Evolutionary conservation across 1,284 basidiomycete genomes (phyloP).

Genomic region (Irpex lacteus): DNA sequence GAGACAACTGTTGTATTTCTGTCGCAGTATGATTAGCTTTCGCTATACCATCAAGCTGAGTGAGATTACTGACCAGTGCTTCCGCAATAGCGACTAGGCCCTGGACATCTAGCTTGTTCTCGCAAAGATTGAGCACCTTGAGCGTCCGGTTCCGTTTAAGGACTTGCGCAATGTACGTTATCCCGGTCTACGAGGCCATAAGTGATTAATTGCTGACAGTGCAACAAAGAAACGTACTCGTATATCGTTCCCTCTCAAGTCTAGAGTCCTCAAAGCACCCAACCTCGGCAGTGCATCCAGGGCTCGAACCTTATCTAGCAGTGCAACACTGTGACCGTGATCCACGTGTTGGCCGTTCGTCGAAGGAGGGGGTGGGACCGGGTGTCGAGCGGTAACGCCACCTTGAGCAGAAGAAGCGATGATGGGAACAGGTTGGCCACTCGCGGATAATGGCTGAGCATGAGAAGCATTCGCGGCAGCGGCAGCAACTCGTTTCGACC

Average conservation of each 20-base stretch:
- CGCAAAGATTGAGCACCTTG: constrained; percentile 90
- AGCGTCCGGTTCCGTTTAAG: constrained; percentile 94
- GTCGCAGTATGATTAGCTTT: constrained; percentile 3
- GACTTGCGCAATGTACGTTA: constrained; percentile 91
- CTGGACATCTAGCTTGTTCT: constrained; percentile 87
- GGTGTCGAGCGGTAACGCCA: constrained; percentile 73
- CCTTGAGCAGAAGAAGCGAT: constrained; percentile 76
- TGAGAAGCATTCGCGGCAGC: constrained; percentile 23
- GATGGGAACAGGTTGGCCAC: constrained; percentile 59
- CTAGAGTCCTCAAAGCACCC: constrained; percentile 84
- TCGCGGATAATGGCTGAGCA: constrained; percentile 51
- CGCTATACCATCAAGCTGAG: neutral
- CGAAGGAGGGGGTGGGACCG: constrained; percentile 31
- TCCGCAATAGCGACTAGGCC: constrained; percentile 86
- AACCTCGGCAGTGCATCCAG: constrained; percentile 83
- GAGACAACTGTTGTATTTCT: constrained; percentile 94
- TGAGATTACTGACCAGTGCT: constrained; percentile 62
- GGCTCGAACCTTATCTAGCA: constrained; percentile 78
- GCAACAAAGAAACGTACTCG: constrained; percentile 49
- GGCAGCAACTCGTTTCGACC: constrained; percentile 44
- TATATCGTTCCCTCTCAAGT: constrained; percentile 91
- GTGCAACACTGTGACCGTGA: constrained; percentile 67
- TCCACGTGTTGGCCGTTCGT: constrained; percentile 24
- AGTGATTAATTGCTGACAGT: constrained; percentile 11
- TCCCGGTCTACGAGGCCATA: constrained; percentile 54